Base-by-base conservation (phyloP, 352 stramenopile species). In the Plasmopara halstedii region DNA sequence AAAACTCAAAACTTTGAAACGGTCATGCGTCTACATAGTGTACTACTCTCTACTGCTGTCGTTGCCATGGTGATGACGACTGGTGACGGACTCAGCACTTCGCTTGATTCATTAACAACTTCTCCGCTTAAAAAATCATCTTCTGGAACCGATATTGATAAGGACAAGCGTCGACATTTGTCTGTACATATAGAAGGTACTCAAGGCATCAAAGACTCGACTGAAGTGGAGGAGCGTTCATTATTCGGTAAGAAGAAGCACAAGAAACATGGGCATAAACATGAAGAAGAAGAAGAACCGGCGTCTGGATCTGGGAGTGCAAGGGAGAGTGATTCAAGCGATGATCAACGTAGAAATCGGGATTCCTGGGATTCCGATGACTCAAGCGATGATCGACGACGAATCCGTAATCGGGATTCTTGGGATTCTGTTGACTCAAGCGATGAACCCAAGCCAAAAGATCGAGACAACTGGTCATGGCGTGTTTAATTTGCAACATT, bases 11-110 rank as follows among this genome's bases (percentile, higher is more conserved):
- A n/a, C n/a, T n/a, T n/a, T n/a, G n/a, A n/a, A n/a, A n/a, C n/a
- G n/a, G 25, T 29, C 3, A 29, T 29, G 25, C 25, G 11, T 29
- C 11, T 29, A 10, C 25, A 11, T 29, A 29, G 25, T 11, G 25
- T 10, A 29, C 6, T 29, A 1, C 1, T 29, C 11, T 2, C 1
- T 11, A 29, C 25, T 29, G 25, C 25, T 29, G 14, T 42, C 25
- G 9, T 50, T 32, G 33, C 45, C 38, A 50, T 22, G 29, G 45
- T 44, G 22, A 10, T 44, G 29, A 17, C 13, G 33, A 45, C 40
- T 36, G 41, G 32, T 27, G 41, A 15, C 18, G 37, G 31, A 50
- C 43, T 15, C 50, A 51, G n/a, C 25, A 29, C 25, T 29, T 29
- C 3, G 25, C 25, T 10, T 10, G 25, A 29, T 29, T 29, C n/a